Evolutionary conservation across 305 asterid species (phyloP), one percentile per base, ranked within the genome.

Genomic region (Petunia hybrid): DNA sequence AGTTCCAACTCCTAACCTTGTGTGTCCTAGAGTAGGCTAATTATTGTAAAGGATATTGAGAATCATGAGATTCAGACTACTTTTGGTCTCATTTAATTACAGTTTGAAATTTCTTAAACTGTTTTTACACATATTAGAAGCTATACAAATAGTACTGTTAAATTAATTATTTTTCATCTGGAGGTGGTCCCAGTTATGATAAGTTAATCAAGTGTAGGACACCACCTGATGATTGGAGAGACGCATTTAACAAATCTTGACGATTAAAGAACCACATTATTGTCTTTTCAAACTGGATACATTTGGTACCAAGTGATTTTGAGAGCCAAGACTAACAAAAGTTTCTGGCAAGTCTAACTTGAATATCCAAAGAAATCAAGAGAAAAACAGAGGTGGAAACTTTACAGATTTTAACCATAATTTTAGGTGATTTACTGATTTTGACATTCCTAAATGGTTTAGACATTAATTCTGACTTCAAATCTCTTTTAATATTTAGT

Each of bases 391-490:
- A 51, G 35, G 63, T 7, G 78, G 45, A 48, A 73, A 48, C 42
- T 51, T 0, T 0, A 3, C 3, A 35, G 36, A 73, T 73, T 12
- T 55, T 53, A 13, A 2, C 13, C 78, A 74, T 7, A 74, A 53
- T 36, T 38, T 36, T 14, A 53, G 46, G 64, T 53, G 48, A 74
- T 74, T 53, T 74, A 36, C 78, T 51, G 78, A 36, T 45, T 70
- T 46, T 70, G 22, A 70, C 60, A 70, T 22, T 36, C 36, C 60
- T 53, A 4, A 74, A 74, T 0, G 36, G 42, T 74, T 74, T 38
- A 2, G n/a, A 13, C 63, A 51, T 74, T 74, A 74, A 74, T 74
- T 74, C 43, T 1, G 45, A 53, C 64, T 74, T 74, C 14, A 74
- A 74, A 53, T 14, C n/a, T 74, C 46, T 6, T 13, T 73, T 14